These are phyloP conservation scores for Ochromonas danica DNA, from an alignment of 108 stramenopile genomes.

Conservation along the genomic window DNA sequence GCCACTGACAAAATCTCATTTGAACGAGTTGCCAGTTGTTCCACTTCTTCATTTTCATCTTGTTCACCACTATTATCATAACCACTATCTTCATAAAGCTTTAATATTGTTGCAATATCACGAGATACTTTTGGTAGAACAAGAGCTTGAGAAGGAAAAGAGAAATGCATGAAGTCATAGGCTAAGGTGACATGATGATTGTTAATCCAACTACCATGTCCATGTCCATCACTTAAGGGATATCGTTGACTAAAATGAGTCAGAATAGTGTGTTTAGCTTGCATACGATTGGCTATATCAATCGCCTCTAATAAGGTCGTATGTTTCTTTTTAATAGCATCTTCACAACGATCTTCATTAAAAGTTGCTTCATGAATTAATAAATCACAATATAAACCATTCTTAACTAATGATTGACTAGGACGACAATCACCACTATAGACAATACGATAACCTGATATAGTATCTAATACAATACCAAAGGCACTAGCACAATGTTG, in stretches of 20 bases:
- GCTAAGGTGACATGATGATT: neutral
- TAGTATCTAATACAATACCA: neutral
- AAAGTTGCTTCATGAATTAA: conserved; percentile 98
- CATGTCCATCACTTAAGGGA: conserved; percentile 37
- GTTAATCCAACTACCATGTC: neutral
- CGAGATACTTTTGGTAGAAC: neutral
- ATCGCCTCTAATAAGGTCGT: conserved; percentile 68
- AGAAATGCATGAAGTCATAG: neutral
- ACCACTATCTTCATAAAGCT: no score
- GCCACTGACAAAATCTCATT: no score
- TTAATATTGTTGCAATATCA: no score
- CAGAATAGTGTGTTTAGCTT: conserved; percentile 69
- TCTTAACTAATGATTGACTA: conserved; percentile 65
- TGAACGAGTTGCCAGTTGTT: no score
- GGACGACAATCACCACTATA: conserved; percentile 94
- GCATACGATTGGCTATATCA: conserved; percentile 70
- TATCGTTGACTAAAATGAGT: conserved; percentile 97
- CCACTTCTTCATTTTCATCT: no score
- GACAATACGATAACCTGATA: conserved; percentile 67
- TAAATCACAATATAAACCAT: conserved; percentile 67
- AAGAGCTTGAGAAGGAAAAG: neutral
- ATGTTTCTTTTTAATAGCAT: conserved; percentile 85
- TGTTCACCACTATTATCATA: no score
- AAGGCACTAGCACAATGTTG: neutral
- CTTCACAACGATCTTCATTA: conserved; percentile 80